These are phyloP conservation scores for Mycogone perniciosa DNA, from an alignment of 2,329 filamentous ascomycete genomes.

Conservation along the genomic window DNA sequence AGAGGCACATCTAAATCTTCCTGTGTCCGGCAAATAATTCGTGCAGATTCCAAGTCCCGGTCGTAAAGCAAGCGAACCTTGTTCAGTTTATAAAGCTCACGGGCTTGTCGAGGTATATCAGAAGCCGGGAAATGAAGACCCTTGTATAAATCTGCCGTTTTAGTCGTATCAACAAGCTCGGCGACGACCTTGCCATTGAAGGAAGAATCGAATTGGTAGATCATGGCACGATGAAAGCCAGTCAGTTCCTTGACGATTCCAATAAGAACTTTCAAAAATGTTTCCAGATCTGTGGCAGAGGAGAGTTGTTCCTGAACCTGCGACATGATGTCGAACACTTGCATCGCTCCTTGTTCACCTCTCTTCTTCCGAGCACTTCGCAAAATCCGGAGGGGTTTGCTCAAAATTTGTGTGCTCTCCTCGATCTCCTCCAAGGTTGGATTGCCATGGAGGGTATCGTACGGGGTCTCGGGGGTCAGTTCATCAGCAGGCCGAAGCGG, in stretches of 20 bases:
- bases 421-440: constrained; percentile 68
- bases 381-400: constrained; percentile 70
- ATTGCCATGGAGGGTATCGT: constrained; percentile 66
- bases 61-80: constrained; percentile 85
- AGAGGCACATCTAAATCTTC: constrained; percentile 69
- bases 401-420: constrained; percentile 69
- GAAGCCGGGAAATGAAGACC: constrained; percentile 84
- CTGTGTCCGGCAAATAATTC: constrained; percentile 70
- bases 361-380: constrained; percentile 67
- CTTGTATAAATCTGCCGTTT: constrained; percentile 78
- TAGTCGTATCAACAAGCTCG: constrained; percentile 73
- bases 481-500: constrained; percentile 61
- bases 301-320: constrained; percentile 85
- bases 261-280: constrained; percentile 72
- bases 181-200: constrained; percentile 86
- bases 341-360: constrained; percentile 77
- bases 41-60: constrained; percentile 69
- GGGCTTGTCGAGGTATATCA: constrained; percentile 77
- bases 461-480: constrained; percentile 53
- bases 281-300: constrained; percentile 61
- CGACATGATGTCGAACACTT: constrained; percentile 86
- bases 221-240: constrained; percentile 86
- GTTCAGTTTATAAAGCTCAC: constrained; percentile 86
- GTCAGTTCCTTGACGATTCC: constrained; percentile 86
- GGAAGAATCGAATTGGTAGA: constrained; percentile 79